Evolutionary conservation across 306 rosid genomes (phyloP).

Genomic region (Cucurbita argyrosperma): DNA sequence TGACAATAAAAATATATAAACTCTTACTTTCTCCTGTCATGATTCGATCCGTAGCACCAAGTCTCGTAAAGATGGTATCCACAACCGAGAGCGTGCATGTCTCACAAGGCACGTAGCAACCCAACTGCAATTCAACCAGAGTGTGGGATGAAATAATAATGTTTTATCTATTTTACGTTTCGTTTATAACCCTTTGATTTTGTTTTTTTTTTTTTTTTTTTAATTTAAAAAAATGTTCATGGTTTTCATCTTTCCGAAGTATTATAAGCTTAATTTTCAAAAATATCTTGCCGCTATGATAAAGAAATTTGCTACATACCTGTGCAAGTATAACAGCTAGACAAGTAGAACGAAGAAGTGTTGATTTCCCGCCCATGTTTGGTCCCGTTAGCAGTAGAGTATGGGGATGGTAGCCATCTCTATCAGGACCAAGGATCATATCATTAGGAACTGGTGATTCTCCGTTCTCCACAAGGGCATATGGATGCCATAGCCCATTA

Average conservation of each 20-base stretch:
- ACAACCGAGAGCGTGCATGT: conserved; percentile 57
- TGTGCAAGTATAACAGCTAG: conserved; percentile 87
- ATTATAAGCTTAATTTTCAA: too few relatives aligned
- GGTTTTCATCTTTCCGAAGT: too few relatives aligned
- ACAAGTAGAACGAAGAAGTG: conserved; percentile 87
- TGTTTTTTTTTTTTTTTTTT: too few relatives aligned
- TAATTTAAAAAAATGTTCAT: too few relatives aligned
- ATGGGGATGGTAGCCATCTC: conserved; percentile 37
- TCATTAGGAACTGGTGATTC: conserved; percentile 72
- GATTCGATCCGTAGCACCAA: conserved; percentile 95
- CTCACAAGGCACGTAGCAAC: conserved; percentile 87
- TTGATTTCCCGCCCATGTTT: conserved; percentile 97
- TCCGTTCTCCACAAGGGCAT: conserved; percentile 68
- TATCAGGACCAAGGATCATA: conserved; percentile 59
- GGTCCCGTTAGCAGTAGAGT: conserved; percentile 87
- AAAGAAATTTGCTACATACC: conserved; percentile 29
- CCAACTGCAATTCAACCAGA: conserved; percentile 52
- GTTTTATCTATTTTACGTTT: background rate
- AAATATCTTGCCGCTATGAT: background rate
- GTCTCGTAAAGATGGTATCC: conserved; percentile 86
- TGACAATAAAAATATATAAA: background rate
- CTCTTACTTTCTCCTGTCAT: conserved; percentile 99
- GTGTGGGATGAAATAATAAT: background rate
- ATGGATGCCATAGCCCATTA: conserved; percentile 91
- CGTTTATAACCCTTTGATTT: too few relatives aligned